A percentile compares a stretch with the other conserved stretches of the same genome.
Evolutionary conservation across 2,329 filamentous ascomycete species (phyloP).

Genomic region (Pseudogymnoascus sp.): DNA sequence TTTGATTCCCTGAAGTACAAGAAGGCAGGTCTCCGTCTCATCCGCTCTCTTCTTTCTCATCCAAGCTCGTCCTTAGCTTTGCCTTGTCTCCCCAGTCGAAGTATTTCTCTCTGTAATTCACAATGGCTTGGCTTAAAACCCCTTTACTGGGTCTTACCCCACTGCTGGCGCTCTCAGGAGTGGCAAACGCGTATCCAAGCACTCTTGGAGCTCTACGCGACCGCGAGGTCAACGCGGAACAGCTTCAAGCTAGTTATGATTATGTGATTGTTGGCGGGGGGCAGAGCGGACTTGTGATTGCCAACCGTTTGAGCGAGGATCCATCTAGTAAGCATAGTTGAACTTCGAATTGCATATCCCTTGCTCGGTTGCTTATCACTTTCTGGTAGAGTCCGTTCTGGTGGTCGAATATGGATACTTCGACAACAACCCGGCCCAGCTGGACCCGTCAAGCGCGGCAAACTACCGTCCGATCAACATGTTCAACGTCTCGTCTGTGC

Average conservation of each 20-base stretch:
- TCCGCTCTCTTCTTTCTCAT: not conserved
- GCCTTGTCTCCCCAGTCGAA: not conserved
- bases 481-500: slow-evolving; percentile 10
- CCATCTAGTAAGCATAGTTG: slow-evolving; percentile 6
- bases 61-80: not conserved
- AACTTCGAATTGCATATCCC: not conserved
- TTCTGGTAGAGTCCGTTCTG: slow-evolving; percentile 2
- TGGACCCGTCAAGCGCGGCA: not conserved
- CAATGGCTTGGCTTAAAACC: slow-evolving; percentile 6
- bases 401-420: slow-evolving; percentile 8
- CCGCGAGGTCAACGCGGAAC: not conserved
- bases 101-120: not conserved
- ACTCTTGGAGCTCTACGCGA: not conserved
- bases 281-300: slow-evolving; percentile 37
- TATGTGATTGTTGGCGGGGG: slow-evolving; percentile 40
- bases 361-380: not conserved
- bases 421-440: not conserved
- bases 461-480: slow-evolving; percentile 1
- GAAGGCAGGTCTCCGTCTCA: not conserved
- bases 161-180: not conserved
- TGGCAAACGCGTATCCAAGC: not conserved
- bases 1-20: slow-evolving; percentile 1
- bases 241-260: slow-evolving; percentile 22
- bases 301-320: slow-evolving; percentile 36
- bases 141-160: not conserved